Evolutionary conservation across 257 asterid species (phyloP), one percentile per base, ranked within the genome.

Genomic region (Nicotiana obtusifolia): DNA sequence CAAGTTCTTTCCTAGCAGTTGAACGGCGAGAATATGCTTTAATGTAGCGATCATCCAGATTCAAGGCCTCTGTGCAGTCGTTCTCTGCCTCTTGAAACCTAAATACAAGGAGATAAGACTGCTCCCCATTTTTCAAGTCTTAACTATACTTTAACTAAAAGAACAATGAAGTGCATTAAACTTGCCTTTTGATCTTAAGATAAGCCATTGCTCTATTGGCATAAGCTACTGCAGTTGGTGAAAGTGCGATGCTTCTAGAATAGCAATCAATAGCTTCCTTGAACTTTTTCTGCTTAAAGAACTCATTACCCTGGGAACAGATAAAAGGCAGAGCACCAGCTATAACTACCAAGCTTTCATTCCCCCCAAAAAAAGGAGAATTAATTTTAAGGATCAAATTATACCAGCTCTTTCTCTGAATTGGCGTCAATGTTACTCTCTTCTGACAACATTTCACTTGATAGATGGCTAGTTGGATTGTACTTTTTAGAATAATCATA

Each of bases 131-230:
- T 80, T 73, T 67, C 17, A 81, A 31, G 41, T 28, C 33, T 64
- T 24, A 26, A 41, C 59, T 41, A 49, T n/a, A 64, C 33, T 64
- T 54, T 14, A 35, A 11, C 78, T 64, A 35, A 80, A 56, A 64
- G 61, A 22, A 31, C 13, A 41, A 65, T 73, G 52, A 76, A 82
- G 62, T 19, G 66, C 57, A 47, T 26, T 31, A 81, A 77, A 76
- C 86, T 68, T 90, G 87, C 99, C 97, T 94, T 89, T 85, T 92
- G 82, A 93, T 81, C 89, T 92, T 96, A 83, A 96, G 86, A 83
- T 89, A 96, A 71, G 99, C 97, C 99, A 96, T 96, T 75, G 97
- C 99, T 87, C 99, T 88, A 84, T 96, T 94, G 60, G 97, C 99
- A 87, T 91, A 92, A 83, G 97, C 93, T 71, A 94, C 97, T 52